Base-by-base conservation (phyloP, 2,329 filamentous ascomycete species). In the Verticillium nubilum region DNA sequence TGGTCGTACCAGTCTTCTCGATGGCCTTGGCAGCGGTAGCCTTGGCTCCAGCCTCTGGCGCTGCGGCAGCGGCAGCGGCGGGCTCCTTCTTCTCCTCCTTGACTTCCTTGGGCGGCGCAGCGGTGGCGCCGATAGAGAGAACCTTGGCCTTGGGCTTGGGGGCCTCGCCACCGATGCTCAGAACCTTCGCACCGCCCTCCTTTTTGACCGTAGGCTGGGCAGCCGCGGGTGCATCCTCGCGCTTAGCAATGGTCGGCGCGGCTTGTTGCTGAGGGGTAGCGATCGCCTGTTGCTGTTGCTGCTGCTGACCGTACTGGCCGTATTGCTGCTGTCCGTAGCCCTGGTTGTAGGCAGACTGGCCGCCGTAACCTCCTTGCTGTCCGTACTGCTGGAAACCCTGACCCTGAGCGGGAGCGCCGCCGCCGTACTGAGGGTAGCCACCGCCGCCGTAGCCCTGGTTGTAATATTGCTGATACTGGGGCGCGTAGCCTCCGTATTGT, bases 11-110 rank as follows among this genome's bases (percentile, higher is more conserved):
- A 0, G 90, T 89, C 82, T 97, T 97, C 70, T 96, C 92, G 63
- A 97, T 91, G 10, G 94, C 93, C 77, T 97, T 97, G 56, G 86
- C 80, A 4, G 93, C 94, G 2, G 89, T 80, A n/a, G 90, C 87
- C 77, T 97, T 97, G 62, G 92, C 83, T 29, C 91, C 90, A 28
- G 89, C 88, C 64, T 90, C 88, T 2, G 86, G 76, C 52, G 54
- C 54, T 15, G 54, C 54, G 3, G 57, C 33, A 4, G 59, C 27
- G 17, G 47, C 23, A 47, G 33, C 54, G 28, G 31, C 74, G 31
- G 80, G 79, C 57, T 78, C 70, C 71, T 83, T 83, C 54, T 73
- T 63, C 58, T 85, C 80, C 55, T 82, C 77, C 62, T 74, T 70
- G 26, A 73, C 71, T n/a, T 77, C 73, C 66, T 80, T 78, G 27